These are phyloP conservation scores for Ascocoryne sarcoides DNA, from an alignment of 2,329 filamentous ascomycete species.

Conservation along the genomic window DNA sequence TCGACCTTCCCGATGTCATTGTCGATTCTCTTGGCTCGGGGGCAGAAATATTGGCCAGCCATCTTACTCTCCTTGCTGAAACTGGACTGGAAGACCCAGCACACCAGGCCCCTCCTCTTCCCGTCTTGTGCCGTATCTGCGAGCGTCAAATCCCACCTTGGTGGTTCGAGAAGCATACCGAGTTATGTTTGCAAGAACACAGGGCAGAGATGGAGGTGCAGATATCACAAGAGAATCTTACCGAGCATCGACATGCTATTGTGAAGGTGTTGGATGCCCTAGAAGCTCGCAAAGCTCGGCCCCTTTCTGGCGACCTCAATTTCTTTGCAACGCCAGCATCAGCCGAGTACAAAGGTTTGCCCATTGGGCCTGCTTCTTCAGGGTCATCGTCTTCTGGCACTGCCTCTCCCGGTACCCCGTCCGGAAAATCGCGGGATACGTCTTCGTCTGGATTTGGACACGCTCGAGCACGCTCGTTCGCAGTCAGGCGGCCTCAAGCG, in stretches of 20 bases:
- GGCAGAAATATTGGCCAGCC: constrained; percentile 87
- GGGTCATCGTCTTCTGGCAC: constrained; percentile 63
- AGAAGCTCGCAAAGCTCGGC: constrained; percentile 66
- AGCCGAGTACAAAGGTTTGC: constrained; percentile 79
- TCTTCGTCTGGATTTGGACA: constrained; percentile 66
- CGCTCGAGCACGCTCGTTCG: constrained; percentile 76
- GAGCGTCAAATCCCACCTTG: constrained; percentile 94
- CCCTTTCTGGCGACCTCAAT: constrained; percentile 44
- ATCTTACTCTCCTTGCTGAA: constrained; percentile 84
- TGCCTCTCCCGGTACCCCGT: constrained; percentile 61
- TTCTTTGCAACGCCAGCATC: constrained; percentile 37
- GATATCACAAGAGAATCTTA: constrained; percentile 83
- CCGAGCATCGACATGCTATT: constrained; percentile 87
- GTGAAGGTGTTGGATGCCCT: constrained; percentile 91
- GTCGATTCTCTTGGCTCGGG: constrained; percentile 92
- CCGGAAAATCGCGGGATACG: constrained; percentile 61
- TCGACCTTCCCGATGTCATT: constrained; percentile 80
- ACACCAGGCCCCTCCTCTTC: constrained; percentile 69
- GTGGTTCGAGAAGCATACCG: constrained; percentile 99
- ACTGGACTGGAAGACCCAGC: constrained; percentile 66
- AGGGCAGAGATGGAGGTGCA: constrained; percentile 97
- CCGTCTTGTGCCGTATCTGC: constrained; percentile 91
- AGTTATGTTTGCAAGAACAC: constrained; percentile 91
- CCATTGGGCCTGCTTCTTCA: constrained; percentile 62
- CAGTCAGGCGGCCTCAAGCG: constrained; percentile 78